Evolutionary conservation across 78 protist species (phyloP).

Genomic region (Abeoforma whisleri): DNA sequence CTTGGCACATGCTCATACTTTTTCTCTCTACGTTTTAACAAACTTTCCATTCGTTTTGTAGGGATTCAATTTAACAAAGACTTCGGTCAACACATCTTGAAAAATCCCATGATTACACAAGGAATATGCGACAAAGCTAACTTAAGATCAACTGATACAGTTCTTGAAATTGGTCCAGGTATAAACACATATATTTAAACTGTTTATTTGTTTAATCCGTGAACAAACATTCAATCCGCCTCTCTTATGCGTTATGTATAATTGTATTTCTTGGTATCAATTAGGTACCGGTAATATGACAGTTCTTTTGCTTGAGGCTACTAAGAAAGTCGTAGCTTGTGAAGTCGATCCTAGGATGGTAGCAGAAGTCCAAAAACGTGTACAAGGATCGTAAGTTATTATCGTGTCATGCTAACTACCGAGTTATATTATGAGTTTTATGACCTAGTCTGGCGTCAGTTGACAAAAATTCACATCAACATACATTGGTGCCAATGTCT

Average conservation of each 20-base stretch:
- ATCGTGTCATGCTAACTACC: not conserved
- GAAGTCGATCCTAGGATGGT: slow-evolving; percentile 98
- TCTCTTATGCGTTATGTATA: no score
- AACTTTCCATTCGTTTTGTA: no score
- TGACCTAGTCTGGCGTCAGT: no score
- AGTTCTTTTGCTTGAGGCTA: slow-evolving; percentile 73
- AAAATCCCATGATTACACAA: slow-evolving; percentile 83
- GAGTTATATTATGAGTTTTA: no score
- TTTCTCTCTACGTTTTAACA: no score
- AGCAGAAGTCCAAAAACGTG: slow-evolving; percentile 91
- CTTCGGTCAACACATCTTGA: slow-evolving; percentile 90
- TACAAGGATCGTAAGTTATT: slow-evolving; percentile 61
- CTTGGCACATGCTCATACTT: no score
- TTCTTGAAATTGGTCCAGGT: slow-evolving; percentile 98
- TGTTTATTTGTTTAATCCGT: no score
- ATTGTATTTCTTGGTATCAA: no score
- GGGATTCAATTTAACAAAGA: slow-evolving; percentile 55
- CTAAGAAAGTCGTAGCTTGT: slow-evolving; percentile 81
- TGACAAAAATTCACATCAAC: not conserved
- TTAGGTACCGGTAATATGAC: slow-evolving; percentile 96
- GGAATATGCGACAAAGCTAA: slow-evolving; percentile 87
- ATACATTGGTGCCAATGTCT: not conserved
- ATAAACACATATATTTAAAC: no score
- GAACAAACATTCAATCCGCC: no score
- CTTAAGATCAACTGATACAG: slow-evolving; percentile 80